phyloP scores from a whole-genome alignment of 2,329 filamentous ascomycete genomes.

The Botrytis byssoidea region DNA sequence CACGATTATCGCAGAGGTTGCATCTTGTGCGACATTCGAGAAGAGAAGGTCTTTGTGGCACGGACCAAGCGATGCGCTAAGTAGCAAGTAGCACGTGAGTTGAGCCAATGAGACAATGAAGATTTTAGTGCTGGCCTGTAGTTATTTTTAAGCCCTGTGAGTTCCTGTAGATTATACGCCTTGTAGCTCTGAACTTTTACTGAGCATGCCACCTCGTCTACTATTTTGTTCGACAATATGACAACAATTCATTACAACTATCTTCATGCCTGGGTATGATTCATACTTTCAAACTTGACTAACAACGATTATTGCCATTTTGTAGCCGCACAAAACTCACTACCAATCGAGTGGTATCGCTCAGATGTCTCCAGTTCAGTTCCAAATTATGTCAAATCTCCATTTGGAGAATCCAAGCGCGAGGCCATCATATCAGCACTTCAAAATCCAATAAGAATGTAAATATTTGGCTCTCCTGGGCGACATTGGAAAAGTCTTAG shows the following conservation, averaged over 20 bases:
- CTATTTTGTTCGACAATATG: not conserved
- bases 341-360: not conserved
- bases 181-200: not conserved
- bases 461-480: constrained; percentile 22
- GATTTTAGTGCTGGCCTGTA: not conserved
- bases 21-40: not conserved
- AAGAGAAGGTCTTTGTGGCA: not conserved
- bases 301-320: no score
- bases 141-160: not conserved
- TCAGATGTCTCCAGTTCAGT: constrained; percentile 21
- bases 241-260: not conserved
- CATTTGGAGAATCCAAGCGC: constrained; percentile 25
- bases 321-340: not conserved
- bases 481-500: constrained; percentile 20
- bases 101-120: not conserved
- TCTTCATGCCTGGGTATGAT: not conserved
- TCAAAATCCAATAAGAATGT: constrained; percentile 23
- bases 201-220: not conserved
- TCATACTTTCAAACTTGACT: not conserved
- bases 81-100: not conserved
- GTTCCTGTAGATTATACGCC: not conserved
- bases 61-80: not conserved
- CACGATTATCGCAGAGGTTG: not conserved
- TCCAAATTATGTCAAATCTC: constrained; percentile 27
- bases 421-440: constrained; percentile 22